Base-by-base conservation (phyloP, 169 alveolate genomes). In the Neospora caninum region DNA sequence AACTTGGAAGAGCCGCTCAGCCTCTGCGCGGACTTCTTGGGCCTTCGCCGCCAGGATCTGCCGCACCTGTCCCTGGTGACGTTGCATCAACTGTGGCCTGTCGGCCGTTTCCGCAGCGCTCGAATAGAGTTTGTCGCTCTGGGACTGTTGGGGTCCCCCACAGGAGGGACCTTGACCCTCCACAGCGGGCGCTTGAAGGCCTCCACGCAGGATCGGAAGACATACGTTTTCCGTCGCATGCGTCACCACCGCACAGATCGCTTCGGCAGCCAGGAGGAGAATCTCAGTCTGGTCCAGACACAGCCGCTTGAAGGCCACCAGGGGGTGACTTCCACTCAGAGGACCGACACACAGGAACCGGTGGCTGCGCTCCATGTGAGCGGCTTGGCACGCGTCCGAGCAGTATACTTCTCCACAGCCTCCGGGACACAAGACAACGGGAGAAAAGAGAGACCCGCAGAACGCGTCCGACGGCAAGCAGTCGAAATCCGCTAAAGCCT, bases 371-470 rank as follows among this genome's bases (percentile, higher is more conserved):
- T 38, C 39, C 86, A 78, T 0, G 86, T 78, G 86, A 0, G 45
- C 45, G 29, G 29, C n/a, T 43, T 78, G 86, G 20, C 86, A 78
- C 27, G 4, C 45, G 10, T 38, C 43, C 43, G 49, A 78, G 45
- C 86, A 78, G 45, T 78, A 78, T 43, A n/a, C 45, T n/a, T 78
- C 86, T n/a, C 86, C 86, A n/a, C 86, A 78, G 45, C 86, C 86
- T 0, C 86, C 86, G 31, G 86, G 49, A n/a, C 86, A 78, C 45
- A 10, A 0, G 45, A 78, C 45, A 25, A n/a, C 86, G 49, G 86
- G 13, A 25, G 43, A 0, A n/a, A 78, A n/a, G 45, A 6, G 0
- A 43, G 86, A n/a, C 43, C 31, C n/a, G 49, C 43, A 43, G 22
- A 78, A n/a, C 13, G 39, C 31, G 39, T n/a, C 45, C 45, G 86